phyloP scores from a whole-genome alignment of 352 stramenopile species.

The Pythium phragmitis region DNA sequence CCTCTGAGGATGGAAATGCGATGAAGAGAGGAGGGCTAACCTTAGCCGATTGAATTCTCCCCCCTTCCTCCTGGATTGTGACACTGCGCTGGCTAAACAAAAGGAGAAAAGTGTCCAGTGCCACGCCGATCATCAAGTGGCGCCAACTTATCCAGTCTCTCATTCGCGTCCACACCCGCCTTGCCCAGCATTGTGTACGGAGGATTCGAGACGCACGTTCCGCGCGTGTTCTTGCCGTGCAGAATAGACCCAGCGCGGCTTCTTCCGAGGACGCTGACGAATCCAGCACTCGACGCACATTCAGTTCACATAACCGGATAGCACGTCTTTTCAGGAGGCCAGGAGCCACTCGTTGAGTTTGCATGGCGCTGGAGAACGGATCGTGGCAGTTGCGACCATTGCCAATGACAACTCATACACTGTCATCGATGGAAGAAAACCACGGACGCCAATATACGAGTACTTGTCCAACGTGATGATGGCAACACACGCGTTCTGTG shows the following conservation, averaged over 20 bases:
- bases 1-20: conserved; percentile 1
- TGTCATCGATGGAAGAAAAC: no score
- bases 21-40: neutral
- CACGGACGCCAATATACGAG: no score
- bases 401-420: no score
- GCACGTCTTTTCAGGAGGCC: neutral
- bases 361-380: no score
- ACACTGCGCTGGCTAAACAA: neutral
- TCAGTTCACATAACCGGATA: neutral
- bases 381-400: no score
- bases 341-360: neutral
- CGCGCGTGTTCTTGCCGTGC: conserved; percentile 13
- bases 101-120: conserved; percentile 1
- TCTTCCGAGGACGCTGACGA: neutral
- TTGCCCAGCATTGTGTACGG: neutral
- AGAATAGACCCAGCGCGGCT: neutral
- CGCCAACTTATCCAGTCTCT: neutral
- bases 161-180: conserved; percentile 17
- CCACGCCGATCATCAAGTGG: conserved; percentile 17
- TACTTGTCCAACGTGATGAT: no score
- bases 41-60: no score
- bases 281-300: neutral
- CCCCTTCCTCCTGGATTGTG: neutral
- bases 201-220: conserved; percentile 18
- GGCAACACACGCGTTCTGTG: no score